Base-by-base conservation (phyloP, 768 basidiomycete genomes). In the Lactarius deliciosus region DNA sequence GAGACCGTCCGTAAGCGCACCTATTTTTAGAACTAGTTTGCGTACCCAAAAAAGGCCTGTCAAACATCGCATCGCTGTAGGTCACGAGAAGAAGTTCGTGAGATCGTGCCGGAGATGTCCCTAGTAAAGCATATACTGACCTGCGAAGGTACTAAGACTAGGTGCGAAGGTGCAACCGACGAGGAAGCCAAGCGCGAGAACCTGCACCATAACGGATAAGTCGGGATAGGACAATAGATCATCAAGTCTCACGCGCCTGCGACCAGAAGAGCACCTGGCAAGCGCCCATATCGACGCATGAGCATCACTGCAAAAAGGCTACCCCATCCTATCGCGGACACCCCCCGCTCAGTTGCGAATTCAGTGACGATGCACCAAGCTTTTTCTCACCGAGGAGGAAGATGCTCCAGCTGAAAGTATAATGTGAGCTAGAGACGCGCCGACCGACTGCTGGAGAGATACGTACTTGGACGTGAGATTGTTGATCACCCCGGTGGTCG, bases 211-310 rank as follows among this genome's bases (percentile, higher is more conserved):
- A 47, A 22, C 30, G 5, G 30, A 25, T 65, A 6, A 61, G 41
- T 1, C 25, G 9, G 32, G 54, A 43, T 55, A 25, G 16, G 30
- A 3, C 47, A 18, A 22, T 18, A 28, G 8, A 50, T 9, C 43
- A 36, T 10, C 0, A 10, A n/a, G 13, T 38, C 40, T 45, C 32
- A 67, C 77, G 28, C 63, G 84, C 84, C 76, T 89, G 88, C 0
- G 86, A 86, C 88, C 88, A 91, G 76, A 89, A 89, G 41, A 91
- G 74, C 15, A 89, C 77, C 0, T n/a, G 88, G 87, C 1, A 91
- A 80, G 54, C 89, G 83, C 8, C 89, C 89, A 62, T 76, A 81
- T 20, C 86, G 82, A 40, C 87, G 79, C 74, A 89, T 85, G 38
- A 88, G 73, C 77, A 88, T 85, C 7, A 88, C 86, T n/a, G 82